These are phyloP conservation scores for Leccinum pachyderme DNA, from an alignment of 1,284 basidiomycete genomes.

Conservation along the genomic window DNA sequence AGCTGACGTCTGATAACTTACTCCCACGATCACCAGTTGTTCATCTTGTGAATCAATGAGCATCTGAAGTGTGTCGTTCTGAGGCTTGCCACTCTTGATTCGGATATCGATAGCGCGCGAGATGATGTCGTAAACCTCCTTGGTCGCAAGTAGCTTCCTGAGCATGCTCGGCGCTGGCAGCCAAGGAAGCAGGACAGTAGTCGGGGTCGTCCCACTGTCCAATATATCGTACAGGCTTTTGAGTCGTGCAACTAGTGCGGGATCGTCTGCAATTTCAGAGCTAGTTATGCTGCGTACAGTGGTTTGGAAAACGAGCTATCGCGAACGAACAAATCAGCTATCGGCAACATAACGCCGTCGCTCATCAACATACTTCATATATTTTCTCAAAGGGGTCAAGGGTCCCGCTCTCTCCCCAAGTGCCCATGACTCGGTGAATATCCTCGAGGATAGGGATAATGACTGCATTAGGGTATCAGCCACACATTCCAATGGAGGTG, in stretches of 20 bases:
- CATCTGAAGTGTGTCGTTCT: conserved; percentile 69
- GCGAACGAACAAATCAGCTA: conserved; percentile 1
- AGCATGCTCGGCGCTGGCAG: conserved; percentile 68
- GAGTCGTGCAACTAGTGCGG: conserved; percentile 54
- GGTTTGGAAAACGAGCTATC: conserved; percentile 67
- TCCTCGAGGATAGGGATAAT: conserved; percentile 63
- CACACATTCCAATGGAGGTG: conserved; percentile 5
- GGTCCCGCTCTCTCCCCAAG: conserved; percentile 58
- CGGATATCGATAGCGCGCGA: conserved; percentile 52
- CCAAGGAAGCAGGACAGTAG: conserved; percentile 70
- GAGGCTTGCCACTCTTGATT: conserved; percentile 50
- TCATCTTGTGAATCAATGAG: conserved; percentile 67
- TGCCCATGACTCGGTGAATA: conserved; percentile 53
- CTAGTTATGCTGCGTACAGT: conserved; percentile 65
- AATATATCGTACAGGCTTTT: conserved; percentile 62
- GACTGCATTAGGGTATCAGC: conserved; percentile 39
- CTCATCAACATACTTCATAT: conserved; percentile 52
- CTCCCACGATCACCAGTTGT: conserved; percentile 63
- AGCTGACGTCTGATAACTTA: conserved; percentile 37
- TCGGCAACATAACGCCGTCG: neutral
- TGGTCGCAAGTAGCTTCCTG: conserved; percentile 64
- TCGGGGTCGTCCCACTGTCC: conserved; percentile 66
- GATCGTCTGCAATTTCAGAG: conserved; percentile 65
- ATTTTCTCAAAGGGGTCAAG: conserved; percentile 69
- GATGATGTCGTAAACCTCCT: conserved; percentile 69